Evolutionary conservation across 1,284 basidiomycete genomes (phyloP).

Genomic region (Moesziomyces sp.): DNA sequence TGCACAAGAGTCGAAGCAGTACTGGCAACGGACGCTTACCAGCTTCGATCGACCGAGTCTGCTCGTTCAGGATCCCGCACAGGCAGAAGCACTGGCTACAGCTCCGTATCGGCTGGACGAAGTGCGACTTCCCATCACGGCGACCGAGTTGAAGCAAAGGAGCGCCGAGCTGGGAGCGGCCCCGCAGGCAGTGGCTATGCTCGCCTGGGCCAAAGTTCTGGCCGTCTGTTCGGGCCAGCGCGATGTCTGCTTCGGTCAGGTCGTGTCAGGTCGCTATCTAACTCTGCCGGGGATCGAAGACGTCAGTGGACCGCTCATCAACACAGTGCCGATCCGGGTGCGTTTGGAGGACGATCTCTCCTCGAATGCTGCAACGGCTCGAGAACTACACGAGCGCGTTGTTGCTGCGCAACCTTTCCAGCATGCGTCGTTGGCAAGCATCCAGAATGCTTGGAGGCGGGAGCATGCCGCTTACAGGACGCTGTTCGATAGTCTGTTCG

Average conservation of each 20-base stretch:
- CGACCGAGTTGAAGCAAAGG: neutral
- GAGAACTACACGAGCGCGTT: slow-evolving; percentile 6
- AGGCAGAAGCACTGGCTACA: neutral
- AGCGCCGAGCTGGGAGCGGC: slow-evolving; percentile 10
- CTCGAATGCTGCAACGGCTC: slow-evolving; percentile 10
- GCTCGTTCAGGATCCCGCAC: neutral
- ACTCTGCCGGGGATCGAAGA: slow-evolving; percentile 16
- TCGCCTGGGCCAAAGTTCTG: slow-evolving; percentile 13
- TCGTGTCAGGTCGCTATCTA: slow-evolving; percentile 18
- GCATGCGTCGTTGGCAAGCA: slow-evolving; percentile 12
- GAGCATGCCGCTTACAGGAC: neutral
- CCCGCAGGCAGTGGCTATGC: slow-evolving; percentile 11
- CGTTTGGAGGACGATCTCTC: slow-evolving; percentile 2
- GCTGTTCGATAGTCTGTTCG: slow-evolving; percentile 14
- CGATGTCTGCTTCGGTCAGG: slow-evolving; percentile 23
- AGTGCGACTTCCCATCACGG: slow-evolving; percentile 1
- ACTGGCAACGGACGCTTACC: slow-evolving; percentile 4
- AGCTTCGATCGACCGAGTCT: slow-evolving; percentile 3
- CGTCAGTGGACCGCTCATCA: slow-evolving; percentile 21
- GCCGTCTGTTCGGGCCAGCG: slow-evolving; percentile 13
- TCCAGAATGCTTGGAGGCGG: slow-evolving; percentile 14
- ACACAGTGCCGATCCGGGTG: slow-evolving; percentile 20
- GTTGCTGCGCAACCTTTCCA: slow-evolving; percentile 19
- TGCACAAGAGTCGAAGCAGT: slow-evolving; percentile 1
- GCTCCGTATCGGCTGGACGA: slow-evolving; percentile 4